Evolutionary conservation across 2,329 filamentous ascomycete species (phyloP), one percentile per base, ranked within the genome.

Genomic region (Hyphodiscus sp.): DNA sequence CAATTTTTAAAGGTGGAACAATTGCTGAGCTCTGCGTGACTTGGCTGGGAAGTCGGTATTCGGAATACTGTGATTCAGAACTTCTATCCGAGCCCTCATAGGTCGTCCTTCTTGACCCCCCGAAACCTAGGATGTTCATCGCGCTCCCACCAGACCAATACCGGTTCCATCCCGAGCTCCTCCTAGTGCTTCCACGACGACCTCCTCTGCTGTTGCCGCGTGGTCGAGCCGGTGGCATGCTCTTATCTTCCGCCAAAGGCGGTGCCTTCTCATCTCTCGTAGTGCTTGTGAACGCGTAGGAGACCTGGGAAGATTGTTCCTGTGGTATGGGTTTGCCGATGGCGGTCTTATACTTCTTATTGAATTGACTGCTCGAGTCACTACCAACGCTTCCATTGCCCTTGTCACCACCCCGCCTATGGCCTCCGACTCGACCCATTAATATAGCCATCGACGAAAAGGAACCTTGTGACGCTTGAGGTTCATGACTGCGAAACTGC

Each of bases 111-210:
- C 69, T 70, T 48, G 67, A 70, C 15, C 79, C 23, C 3, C 23
- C 81, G 50, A 83, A 79, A 15, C 82, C 83, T 8, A 87, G 73
- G 20, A 86, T 79, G 63, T 85, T 85, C 52, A 85, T 71, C 8
- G 83, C 79, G 60, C 85, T 87, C 50, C 86, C 86, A 49, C 85
- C 85, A 15, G 85, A 87, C 80, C 87, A 90, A 70, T 89, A 90
- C 50, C 81, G 75, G 68, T 88, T 89, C 86, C 86, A 90, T 47
- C 85, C 85, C 2, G 85, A 89, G 62, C 84, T 88, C 64, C 81
- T 76, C 52, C 82, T 76, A 19, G 74, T 71, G 45, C 70, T 63
- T n/a, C 60, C 62, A 23, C 62, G 53, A 47, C 57, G 56, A 23
- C 50, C 52, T 41, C 50, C 54, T 45, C 53, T 61, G 47, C 59